phyloP scores from a whole-genome alignment of 352 stramenopile species.

The Pythium oligandrum region DNA sequence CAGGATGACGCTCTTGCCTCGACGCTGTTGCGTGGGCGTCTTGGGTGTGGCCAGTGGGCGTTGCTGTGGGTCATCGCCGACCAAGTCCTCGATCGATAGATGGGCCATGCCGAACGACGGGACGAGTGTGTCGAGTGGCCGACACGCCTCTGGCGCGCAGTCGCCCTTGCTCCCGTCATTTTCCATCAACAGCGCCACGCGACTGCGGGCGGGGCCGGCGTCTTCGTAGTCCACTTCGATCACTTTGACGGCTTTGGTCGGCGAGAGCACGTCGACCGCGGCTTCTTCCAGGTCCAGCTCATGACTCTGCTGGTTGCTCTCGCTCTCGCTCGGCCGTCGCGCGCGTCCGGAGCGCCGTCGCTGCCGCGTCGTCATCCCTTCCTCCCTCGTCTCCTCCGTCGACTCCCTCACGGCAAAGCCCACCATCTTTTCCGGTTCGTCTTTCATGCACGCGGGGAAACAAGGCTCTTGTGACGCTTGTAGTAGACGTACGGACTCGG shows the following conservation, averaged over 20 bases:
- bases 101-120: conserved; percentile 5
- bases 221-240: conserved; percentile 68
- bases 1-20: conserved; percentile 17
- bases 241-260: conserved; percentile 17
- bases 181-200: conserved; percentile 5
- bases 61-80: too few relatives aligned
- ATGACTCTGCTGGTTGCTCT: conserved; percentile 5
- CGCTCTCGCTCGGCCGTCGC: conserved; percentile 4
- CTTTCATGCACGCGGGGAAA: conserved; percentile 15
- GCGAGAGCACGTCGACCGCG: conserved; percentile 15
- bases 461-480: conserved; percentile 4
- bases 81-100: conserved; percentile 10
- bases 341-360: not conserved
- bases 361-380: too few relatives aligned
- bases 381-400: too few relatives aligned
- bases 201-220: conserved; percentile 15
- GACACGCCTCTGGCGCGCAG: conserved; percentile 44
- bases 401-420: not conserved
- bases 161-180: conserved; percentile 19
- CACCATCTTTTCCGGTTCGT: not conserved
- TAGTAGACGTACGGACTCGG: not conserved
- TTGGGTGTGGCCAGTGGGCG: not conserved
- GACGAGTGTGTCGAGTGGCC: conserved; percentile 20
- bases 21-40: conserved; percentile 8
- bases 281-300: conserved; percentile 49